Conservation (phyloP, 2,329 filamentous ascomycete genomes). For the Daldinia eschscholtzii region DNA sequence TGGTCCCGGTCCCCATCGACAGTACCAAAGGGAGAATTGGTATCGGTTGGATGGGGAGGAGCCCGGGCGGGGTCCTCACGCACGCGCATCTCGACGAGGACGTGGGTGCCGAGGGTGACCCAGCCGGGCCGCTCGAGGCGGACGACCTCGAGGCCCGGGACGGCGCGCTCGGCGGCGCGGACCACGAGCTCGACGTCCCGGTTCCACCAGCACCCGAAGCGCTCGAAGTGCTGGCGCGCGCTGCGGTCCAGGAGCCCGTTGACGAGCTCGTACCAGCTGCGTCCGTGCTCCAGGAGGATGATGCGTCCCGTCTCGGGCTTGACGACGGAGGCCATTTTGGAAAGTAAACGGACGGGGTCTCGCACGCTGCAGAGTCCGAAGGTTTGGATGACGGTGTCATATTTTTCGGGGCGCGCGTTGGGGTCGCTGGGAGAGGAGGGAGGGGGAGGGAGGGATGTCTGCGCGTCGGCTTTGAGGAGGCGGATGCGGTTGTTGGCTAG, state of each 20-base stretch:
- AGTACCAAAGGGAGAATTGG: neutral
- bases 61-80: slow-evolving; percentile 6
- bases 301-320: slow-evolving; percentile 70
- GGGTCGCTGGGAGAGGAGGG: slow-evolving; percentile 45
- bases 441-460: slow-evolving; percentile 58
- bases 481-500: slow-evolving; percentile 60
- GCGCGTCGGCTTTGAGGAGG: slow-evolving; percentile 64
- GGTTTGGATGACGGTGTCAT: slow-evolving; percentile 74
- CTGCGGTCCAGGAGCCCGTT: slow-evolving; percentile 69
- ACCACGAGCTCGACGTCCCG: slow-evolving; percentile 70
- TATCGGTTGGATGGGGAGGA: neutral
- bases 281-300: slow-evolving; percentile 72
- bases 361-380: slow-evolving; percentile 74
- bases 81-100: slow-evolving; percentile 68
- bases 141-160: slow-evolving; percentile 69
- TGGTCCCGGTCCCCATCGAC: neutral
- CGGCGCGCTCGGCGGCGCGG: slow-evolving; percentile 59
- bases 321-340: slow-evolving; percentile 65
- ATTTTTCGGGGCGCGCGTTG: slow-evolving; percentile 57
- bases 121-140: slow-evolving; percentile 64
- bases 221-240: slow-evolving; percentile 67
- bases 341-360: slow-evolving; percentile 66
- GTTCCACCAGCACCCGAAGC: slow-evolving; percentile 78
- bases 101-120: slow-evolving; percentile 68
- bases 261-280: slow-evolving; percentile 66